A percentile compares a stretch with the other conserved stretches of the same genome.
Evolutionary conservation across 192 early-diverging fungal genomes (phyloP).

Genomic region (Coemansia asiatica): DNA sequence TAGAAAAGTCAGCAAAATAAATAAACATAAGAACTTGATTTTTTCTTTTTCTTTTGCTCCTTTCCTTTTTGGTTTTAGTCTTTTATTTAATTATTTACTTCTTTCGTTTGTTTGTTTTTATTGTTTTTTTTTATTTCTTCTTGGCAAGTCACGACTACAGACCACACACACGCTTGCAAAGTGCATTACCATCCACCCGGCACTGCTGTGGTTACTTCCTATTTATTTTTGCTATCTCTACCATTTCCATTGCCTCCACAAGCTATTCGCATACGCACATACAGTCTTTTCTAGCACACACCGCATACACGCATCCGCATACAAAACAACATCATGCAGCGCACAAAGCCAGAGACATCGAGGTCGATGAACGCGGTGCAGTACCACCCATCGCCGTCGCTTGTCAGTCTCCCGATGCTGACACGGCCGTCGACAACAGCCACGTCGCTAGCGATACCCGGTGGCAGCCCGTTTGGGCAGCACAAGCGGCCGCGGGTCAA

Average conservation of each 20-base stretch:
- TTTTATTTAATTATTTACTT: constrained; percentile 1
- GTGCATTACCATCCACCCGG: not conserved
- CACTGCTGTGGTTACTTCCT: not conserved
- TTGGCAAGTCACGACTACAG: constrained; percentile 1
- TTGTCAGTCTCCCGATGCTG: constrained; percentile 53
- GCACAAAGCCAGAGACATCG: constrained; percentile 46
- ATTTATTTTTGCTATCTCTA: not conserved
- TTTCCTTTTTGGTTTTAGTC: constrained; percentile 7
- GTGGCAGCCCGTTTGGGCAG: constrained; percentile 4
- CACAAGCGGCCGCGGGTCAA: constrained; percentile 44
- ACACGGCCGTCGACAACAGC: constrained; percentile 47
- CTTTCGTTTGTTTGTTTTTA: not conserved
- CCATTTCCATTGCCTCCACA: not conserved
- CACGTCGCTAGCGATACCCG: constrained; percentile 24
- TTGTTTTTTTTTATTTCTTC: not conserved
- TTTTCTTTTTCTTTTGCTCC: constrained; percentile 9
- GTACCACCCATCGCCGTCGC: constrained; percentile 51
- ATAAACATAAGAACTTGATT: not conserved
- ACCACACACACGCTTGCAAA: not conserved
- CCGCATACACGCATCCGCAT: not conserved
- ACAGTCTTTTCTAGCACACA: not conserved
- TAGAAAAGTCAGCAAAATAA: not conserved
- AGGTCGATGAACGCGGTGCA: constrained; percentile 41
- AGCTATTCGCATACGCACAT: not conserved
- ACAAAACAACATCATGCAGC: constrained; percentile 23